Evolutionary conservation across 768 basidiomycete species (phyloP), one percentile per base, ranked within the genome.

Genomic region (Rubroboletus pulcherrimus): DNA sequence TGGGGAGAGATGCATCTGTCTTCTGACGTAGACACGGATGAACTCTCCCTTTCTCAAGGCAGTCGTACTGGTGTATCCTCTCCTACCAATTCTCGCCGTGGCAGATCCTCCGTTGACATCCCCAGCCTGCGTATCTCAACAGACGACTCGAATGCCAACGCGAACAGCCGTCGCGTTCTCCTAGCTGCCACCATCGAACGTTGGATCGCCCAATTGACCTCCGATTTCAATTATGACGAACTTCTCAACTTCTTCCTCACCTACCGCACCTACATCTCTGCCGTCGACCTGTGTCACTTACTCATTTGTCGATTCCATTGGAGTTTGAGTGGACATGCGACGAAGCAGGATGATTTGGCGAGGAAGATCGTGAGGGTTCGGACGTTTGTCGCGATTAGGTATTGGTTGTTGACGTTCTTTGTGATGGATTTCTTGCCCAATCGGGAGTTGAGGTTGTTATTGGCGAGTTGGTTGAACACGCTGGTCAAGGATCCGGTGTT

Each of bases 361-460:
- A 79, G 86, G 53, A 80, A 86, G 49, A 85, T 94, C 51, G 91
- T 93, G 26, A 82, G 91, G 41, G 90, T 93, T 9, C 78, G 94
- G 65, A 95, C 93, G 11, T 94, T 93, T 67, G 89, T 92, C 33
- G 91, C 92, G 6, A 84, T 95, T 52, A 81, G 91, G 41, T 92
- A 92, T 66, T 97, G 94, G 93, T 69, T 96, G 43, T 74, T 92
- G 65, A 93, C 91, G 7, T 95, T 95, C 70, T 96, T 95, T 70
- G 80, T 80, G 48, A 87, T 91, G 59, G 93, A 97, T 68, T 96
- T 95, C 65, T 72, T 93, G 56, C 85, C 89, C 41, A 86, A 90
- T 71, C 81, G 84, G 55, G 89, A 89, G 62, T 71, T 96, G 65
- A 78, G 93, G 61, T 66, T 85, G 29, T 68, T 87, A 41, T 75